Evolutionary conservation across 306 rosid species (phyloP).

Genomic region (Rosa lucieae): DNA sequence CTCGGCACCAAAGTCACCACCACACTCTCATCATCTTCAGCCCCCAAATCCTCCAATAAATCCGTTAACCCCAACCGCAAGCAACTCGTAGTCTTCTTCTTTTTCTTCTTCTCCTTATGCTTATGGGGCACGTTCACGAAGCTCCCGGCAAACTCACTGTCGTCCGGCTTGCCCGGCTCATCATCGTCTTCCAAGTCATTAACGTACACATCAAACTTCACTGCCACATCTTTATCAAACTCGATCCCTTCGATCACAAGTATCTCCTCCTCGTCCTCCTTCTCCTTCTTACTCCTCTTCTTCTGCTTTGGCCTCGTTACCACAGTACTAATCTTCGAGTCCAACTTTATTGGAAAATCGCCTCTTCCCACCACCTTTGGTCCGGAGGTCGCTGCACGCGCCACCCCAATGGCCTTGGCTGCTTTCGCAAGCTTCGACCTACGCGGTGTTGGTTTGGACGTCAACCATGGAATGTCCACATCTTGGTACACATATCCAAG

Average conservation of each 20-base stretch:
- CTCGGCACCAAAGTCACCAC: constrained; percentile 67
- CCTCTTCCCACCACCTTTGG: background rate
- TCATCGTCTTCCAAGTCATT: constrained; percentile 62
- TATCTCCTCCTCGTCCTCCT: constrained; percentile 50
- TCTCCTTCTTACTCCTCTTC: constrained; percentile 46
- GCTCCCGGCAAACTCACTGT: constrained; percentile 77
- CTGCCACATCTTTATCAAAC: constrained; percentile 32
- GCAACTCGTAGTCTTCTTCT: constrained; percentile 27
- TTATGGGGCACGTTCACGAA: constrained; percentile 70
- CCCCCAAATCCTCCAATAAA: constrained; percentile 68
- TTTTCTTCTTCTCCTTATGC: constrained; percentile 39
- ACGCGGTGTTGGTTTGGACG: constrained; percentile 46
- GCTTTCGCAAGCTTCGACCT: constrained; percentile 13
- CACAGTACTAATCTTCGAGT: constrained; percentile 31
- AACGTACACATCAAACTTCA: constrained; percentile 72
- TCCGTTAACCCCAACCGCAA: constrained; percentile 59
- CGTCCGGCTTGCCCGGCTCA: constrained; percentile 23
- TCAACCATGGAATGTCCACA: constrained; percentile 64
- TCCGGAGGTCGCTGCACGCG: constrained; percentile 36
- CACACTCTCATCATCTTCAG: constrained; percentile 64
- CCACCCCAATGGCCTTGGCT: constrained; percentile 31
- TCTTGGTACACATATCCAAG: constrained; percentile 67
- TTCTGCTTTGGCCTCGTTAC: constrained; percentile 59
- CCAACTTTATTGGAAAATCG: constrained; percentile 47
- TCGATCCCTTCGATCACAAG: constrained; percentile 48